Percentiles rank a stretch among this genome's conserved stretches.
These are phyloP conservation scores for Cardamine chenopodiifolia DNA, from an alignment of 345 rosid genomes.

Conservation along the genomic window DNA sequence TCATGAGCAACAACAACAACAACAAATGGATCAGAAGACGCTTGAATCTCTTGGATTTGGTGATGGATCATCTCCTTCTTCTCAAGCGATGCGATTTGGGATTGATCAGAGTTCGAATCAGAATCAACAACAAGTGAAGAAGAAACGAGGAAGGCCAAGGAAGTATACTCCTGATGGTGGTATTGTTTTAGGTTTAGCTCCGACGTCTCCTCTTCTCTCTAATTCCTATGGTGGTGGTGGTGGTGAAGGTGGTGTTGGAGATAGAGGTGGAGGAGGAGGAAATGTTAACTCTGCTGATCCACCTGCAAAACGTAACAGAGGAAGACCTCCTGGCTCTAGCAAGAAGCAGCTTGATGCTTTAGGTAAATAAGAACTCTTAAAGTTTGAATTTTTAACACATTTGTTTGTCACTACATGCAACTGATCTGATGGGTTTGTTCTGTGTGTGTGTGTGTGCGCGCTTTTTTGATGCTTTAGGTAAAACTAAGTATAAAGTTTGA, in stretches of 20 bases:
- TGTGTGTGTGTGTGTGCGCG: too few species aligned
- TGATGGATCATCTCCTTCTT: slow-evolving; percentile 68
- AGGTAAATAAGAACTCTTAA: slow-evolving; percentile 47
- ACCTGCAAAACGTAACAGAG: slow-evolving; percentile 66
- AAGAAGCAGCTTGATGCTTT: slow-evolving; percentile 61
- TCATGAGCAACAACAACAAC: slow-evolving; percentile 38
- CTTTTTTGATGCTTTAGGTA: slow-evolving; percentile 67
- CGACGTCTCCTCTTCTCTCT: slow-evolving; percentile 54
- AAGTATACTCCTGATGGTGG: slow-evolving; percentile 84
- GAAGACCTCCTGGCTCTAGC: slow-evolving; percentile 89
- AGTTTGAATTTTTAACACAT: slow-evolving; percentile 23
- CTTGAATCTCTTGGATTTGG: slow-evolving; percentile 50
- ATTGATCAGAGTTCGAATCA: slow-evolving; percentile 21
- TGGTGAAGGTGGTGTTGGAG: slow-evolving; percentile 29
- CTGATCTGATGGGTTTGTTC: slow-evolving; percentile 19
- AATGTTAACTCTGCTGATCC: slow-evolving; percentile 40
- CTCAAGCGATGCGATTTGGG: slow-evolving; percentile 50
- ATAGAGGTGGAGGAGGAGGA: slow-evolving; percentile 43
- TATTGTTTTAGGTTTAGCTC: slow-evolving; percentile 75
- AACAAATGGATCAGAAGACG: slow-evolving; percentile 40
- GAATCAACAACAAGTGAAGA: slow-evolving; percentile 50
- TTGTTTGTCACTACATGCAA: too few species aligned
- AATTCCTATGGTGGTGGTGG: slow-evolving; percentile 44
- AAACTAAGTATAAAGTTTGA: not conserved
- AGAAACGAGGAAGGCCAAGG: slow-evolving; percentile 86